Evolutionary conservation across 2,329 filamentous ascomycete genomes (phyloP), one percentile per base, ranked within the genome.

Genomic region (Monilinia polystroma): DNA sequence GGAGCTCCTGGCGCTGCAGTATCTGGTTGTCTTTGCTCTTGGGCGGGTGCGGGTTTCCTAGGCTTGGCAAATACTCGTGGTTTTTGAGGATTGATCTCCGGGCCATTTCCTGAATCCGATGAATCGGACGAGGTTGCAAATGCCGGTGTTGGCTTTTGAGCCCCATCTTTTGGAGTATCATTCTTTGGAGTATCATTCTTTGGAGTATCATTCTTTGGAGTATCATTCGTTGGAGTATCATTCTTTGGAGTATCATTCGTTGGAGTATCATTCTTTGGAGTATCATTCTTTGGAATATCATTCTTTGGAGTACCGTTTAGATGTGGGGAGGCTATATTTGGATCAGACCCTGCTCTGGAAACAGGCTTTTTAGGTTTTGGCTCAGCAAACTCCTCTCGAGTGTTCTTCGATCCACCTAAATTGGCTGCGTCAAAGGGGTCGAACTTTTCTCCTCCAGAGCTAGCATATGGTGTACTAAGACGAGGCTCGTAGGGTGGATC

Each of bases 391-490:
- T 63, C 63, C n/a, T 71, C 72, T 54, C 69, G 69, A 5, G 73
- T 76, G 57, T 72, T 76, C 56, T 73, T 76, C 32, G 75, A 76
- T 70, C 75, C 73, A 47, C 66, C 70, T 14, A 76, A 58, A 70
- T 73, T 72, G 66, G 71, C 66, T 52, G 66, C 81, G 55, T 85
- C 84, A 67, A 85, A 86, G 0, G 84, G 81, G 56, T 86, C 82
- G 5, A 84, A 83, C 76, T 83, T 87, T 74, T 88, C 86, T 45
- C 86, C 85, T 16, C 83, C 80, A 43, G 83, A 80, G 1, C 79
- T 81, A 53, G 81, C 79, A 72, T 88, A 88, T 0, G 85, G 85
- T 7, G 83, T 84, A 70, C 84, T 84, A 65, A 85, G 80, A n/a
- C 85, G 80, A n/a, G 76, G 75, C 68, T 87, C 83, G 54, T 78